phyloP scores from a whole-genome alignment of 2,329 filamentous ascomycete genomes.

The Penicillium sp. region DNA sequence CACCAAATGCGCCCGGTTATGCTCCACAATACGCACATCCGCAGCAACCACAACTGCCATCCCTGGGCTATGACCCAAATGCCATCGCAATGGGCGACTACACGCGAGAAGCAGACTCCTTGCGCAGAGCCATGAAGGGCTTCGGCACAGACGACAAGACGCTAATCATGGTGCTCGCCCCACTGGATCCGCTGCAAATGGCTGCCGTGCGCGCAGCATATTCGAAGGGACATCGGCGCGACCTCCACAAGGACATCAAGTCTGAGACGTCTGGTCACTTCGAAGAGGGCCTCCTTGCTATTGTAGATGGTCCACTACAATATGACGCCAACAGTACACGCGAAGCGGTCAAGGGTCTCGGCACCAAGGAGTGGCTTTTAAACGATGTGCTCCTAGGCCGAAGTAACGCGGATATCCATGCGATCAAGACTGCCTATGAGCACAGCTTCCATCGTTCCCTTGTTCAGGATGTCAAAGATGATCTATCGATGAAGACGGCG shows the following conservation, averaged over 20 bases:
- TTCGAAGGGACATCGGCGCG: conserved; percentile 62
- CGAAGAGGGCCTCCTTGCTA: conserved; percentile 68
- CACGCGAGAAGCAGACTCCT: conserved; percentile 64
- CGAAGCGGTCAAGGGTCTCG: conserved; percentile 72
- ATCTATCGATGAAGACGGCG: conserved; percentile 84
- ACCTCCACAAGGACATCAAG: conserved; percentile 74
- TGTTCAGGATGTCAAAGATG: conserved; percentile 70
- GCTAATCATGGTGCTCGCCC: conserved; percentile 70
- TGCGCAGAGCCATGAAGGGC: conserved; percentile 87
- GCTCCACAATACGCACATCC: not conserved
- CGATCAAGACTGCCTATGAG: conserved; percentile 79
- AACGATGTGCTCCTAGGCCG: conserved; percentile 83
- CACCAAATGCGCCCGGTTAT: not conserved
- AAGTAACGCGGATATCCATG: conserved; percentile 81
- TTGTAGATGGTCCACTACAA: conserved; percentile 75
- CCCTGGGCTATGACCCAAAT: conserved; percentile 71
- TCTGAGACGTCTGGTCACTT: conserved; percentile 76
- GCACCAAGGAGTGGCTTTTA: conserved; percentile 82
- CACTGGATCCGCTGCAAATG: conserved; percentile 76
- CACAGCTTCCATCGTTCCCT: conserved; percentile 67
- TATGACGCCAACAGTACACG: conserved; percentile 72
- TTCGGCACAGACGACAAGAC: conserved; percentile 84
- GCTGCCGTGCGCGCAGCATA: conserved; percentile 68
- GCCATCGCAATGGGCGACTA: conserved; percentile 70
- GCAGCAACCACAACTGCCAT: conserved; percentile 50